Conservation (phyloP, 306 rosid genomes). For the Begonia masoniana region DNA sequence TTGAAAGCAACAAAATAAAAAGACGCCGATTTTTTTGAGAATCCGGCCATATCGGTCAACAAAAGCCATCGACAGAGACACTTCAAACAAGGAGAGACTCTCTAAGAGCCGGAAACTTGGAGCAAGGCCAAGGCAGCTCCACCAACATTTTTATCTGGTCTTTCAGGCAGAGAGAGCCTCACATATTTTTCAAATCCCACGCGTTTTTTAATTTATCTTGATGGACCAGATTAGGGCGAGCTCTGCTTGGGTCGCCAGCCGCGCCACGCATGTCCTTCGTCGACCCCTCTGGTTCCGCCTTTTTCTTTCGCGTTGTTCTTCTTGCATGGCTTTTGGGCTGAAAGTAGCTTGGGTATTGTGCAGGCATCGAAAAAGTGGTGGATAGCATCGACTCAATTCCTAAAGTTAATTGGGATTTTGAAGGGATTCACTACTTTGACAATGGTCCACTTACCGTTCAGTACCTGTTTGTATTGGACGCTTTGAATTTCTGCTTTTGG, state of each 20-base stretch:
- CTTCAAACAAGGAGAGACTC: no score
- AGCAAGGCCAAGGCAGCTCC: no score
- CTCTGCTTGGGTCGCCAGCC: conserved; percentile 89
- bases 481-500: conserved; percentile 96
- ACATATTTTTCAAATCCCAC: no score
- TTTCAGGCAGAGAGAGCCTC: no score
- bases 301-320: background rate
- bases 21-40: no score
- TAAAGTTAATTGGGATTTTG: conserved; percentile 84
- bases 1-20: no score
- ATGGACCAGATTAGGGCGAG: conserved; percentile 84
- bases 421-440: conserved; percentile 95
- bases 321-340: background rate
- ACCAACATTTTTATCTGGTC: no score
- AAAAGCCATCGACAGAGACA: no score
- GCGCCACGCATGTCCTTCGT: conserved; percentile 68
- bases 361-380: conserved; percentile 82
- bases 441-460: conserved; percentile 91
- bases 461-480: conserved; percentile 76
- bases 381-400: conserved; percentile 56
- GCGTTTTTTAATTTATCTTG: background rate
- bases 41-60: no score
- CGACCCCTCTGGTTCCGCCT: conserved; percentile 53
- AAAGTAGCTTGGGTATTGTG: conserved; percentile 3
- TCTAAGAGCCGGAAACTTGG: no score